phyloP scores from a whole-genome alignment of 2,329 filamentous ascomycete species.

The Fusarium chaquense region DNA sequence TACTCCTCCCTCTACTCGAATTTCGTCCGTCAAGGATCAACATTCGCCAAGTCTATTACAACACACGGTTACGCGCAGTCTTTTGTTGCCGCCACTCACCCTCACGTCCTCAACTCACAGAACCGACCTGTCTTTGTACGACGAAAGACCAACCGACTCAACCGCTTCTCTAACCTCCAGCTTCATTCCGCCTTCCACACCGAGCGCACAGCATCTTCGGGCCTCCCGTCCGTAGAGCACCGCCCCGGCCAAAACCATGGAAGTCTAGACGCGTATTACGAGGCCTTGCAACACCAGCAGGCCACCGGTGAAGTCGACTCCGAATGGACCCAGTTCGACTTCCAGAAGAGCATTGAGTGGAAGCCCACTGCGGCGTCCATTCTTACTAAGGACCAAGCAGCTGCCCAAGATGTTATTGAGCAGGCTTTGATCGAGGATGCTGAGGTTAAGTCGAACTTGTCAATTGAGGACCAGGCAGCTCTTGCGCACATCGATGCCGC shows the following conservation, averaged over 20 bases:
- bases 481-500: conserved; percentile 88
- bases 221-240: conserved; percentile 62
- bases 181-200: conserved; percentile 83
- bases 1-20: conserved; percentile 77
- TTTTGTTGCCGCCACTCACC: conserved; percentile 92
- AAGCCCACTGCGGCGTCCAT: conserved; percentile 72
- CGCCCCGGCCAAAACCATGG: conserved; percentile 68
- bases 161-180: conserved; percentile 67
- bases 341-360: conserved; percentile 90
- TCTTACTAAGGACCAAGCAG: conserved; percentile 70
- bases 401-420: conserved; percentile 49
- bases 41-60: conserved; percentile 87
- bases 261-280: conserved; percentile 89
- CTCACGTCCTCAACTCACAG: conserved; percentile 79
- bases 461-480: conserved; percentile 66
- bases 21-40: conserved; percentile 96
- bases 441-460: conserved; percentile 55
- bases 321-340: conserved; percentile 93
- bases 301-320: conserved; percentile 72
- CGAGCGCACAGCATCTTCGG: conserved; percentile 62
- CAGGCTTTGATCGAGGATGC: conserved; percentile 53
- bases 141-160: conserved; percentile 66
- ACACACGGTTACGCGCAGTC: conserved; percentile 98
- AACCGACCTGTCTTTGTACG: conserved; percentile 73
- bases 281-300: conserved; percentile 86